These are phyloP conservation scores for Jamesozyma hellenica DNA, from an alignment of 805 yeast species.

Conservation along the genomic window DNA sequence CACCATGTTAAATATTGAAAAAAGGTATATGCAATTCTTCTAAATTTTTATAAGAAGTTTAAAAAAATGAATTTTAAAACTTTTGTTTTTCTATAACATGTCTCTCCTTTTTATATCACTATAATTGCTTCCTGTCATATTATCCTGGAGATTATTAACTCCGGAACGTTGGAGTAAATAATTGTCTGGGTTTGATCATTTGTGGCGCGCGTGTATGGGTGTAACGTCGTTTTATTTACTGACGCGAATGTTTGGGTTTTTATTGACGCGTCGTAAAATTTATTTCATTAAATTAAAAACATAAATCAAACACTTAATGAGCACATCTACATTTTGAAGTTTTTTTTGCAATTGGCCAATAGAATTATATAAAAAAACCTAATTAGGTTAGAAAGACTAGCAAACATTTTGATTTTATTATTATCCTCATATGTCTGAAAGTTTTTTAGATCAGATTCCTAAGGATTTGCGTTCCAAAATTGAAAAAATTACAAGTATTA, in stretches of 20 bases:
- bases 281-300: no score
- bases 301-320: background rate
- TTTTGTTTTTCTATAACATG: no score
- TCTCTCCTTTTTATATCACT: no score
- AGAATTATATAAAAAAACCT: no score
- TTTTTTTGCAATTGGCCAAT: no score
- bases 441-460: constrained; percentile 18
- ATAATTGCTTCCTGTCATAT: no score
- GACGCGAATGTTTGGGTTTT: background rate
- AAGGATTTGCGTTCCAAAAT: constrained; percentile 14
- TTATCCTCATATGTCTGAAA: constrained; percentile 7
- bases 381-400: no score
- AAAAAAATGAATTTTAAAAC: no score
- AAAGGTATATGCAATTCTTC: no score
- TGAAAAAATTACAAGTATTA: constrained; percentile 10
- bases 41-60: no score
- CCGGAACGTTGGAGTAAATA: constrained; percentile 1
- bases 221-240: background rate
- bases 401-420: background rate
- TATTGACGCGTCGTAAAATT: background rate
- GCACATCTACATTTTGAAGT: no score
- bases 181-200: background rate
- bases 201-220: background rate
- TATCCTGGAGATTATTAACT: no score
- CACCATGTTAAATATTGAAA: constrained; percentile 10